These are phyloP conservation scores for Colletotrichum sp. DNA, from an alignment of 2,329 filamentous ascomycete genomes.

Conservation along the genomic window DNA sequence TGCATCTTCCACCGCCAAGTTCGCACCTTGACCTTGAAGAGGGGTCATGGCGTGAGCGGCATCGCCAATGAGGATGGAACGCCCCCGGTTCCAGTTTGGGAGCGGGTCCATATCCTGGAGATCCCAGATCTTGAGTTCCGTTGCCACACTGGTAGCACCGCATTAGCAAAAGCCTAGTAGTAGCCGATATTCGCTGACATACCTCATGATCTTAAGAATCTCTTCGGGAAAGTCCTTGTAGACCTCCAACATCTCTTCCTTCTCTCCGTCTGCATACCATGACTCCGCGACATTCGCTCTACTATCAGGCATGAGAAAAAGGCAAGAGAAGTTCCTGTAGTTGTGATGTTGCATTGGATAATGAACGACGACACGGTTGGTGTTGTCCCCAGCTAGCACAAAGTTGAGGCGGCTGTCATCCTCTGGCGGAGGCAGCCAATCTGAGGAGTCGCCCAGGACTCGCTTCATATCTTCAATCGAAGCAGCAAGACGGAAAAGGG, in stretches of 20 bases:
- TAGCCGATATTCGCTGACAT: rapidly evolving
- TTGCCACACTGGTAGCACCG: conserved; percentile 11
- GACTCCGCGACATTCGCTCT: not conserved
- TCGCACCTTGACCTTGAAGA: conserved; percentile 45
- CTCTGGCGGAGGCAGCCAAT: not conserved
- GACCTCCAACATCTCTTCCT: not conserved
- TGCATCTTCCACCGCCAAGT: conserved; percentile 44
- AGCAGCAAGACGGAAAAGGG: not conserved
- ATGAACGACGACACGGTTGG: not conserved
- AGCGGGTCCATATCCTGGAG: conserved; percentile 47
- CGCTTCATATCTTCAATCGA: not conserved
- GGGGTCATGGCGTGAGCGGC: conserved; percentile 34
- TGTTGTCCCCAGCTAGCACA: not conserved
- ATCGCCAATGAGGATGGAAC: conserved; percentile 21
- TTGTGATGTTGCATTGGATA: not conserved
- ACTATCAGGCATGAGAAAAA: not conserved
- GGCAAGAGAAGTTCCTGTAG: not conserved
- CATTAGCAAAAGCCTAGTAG: not conserved
- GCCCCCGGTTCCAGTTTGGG: conserved; percentile 31
- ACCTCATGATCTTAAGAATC: not conserved
- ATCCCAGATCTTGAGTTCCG: conserved; percentile 46
- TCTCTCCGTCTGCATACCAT: not conserved
- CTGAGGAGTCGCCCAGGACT: not conserved
- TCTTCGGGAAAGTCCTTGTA: not conserved
- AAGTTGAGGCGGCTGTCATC: not conserved